Evolutionary conservation across 106 monocot genomes (phyloP), one percentile per base, ranked within the genome.

Genomic region (Iris macrosiphon): DNA sequence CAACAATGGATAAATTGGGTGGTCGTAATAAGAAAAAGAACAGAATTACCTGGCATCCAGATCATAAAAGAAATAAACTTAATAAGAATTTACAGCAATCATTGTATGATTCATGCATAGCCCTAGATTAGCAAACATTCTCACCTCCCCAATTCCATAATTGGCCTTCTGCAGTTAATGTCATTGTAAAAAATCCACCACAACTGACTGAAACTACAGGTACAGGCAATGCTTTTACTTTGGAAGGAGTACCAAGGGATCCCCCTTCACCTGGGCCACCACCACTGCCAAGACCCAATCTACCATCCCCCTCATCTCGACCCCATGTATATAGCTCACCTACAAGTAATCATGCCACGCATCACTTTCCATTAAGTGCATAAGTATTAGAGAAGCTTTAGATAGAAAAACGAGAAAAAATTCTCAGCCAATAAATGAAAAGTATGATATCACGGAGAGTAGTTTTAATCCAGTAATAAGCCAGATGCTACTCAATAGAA

Each of bases 61-160:
- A 39, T 52, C 4, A 23, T 19, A 31, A 52, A 5, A 4, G n/a
- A 30, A 30, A 20, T 15, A 28, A n/a, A 31, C 12, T 26, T 45
- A 45, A 52, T 9, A n/a, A n/a, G n/a, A n/a, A n/a, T n/a, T n/a
- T n/a, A n/a, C n/a, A n/a, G n/a, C n/a, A n/a, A n/a, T n/a, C n/a
- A n/a, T n/a, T n/a, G 26, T 0, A 52, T 30, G 30, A 56, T 23
- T 31, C 31, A 54, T 24, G 24, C 23, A 3, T 3, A 7, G 10
- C 15, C 6, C 20, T 19, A 43, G n/a, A 9, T 18, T 44, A 29
- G 0, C 45, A 25, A 59, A 28, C 11, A 46, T 22, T 13, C 77
- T 66, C 26, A 96, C 96, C 96, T 86, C 96, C 96, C 90, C 96
- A 96, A 47, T 77, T 90, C 96, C 96, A 96, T 20, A 96, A 25